phyloP scores from a whole-genome alignment of 2,329 filamentous ascomycete species.

The Fusarium penzigii region DNA sequence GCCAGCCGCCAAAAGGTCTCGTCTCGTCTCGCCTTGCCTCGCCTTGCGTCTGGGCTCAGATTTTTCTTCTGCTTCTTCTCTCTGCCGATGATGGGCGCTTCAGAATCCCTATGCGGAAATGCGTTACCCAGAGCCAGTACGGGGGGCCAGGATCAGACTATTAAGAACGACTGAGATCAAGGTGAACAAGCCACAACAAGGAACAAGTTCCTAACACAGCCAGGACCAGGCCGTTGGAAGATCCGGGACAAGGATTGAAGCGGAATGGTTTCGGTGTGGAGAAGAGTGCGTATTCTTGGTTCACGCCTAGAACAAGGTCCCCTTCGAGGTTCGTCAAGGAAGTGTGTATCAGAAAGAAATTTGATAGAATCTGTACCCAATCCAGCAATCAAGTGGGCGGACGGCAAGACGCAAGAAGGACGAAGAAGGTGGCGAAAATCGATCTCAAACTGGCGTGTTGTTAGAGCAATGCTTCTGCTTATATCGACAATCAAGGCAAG shows the following conservation, averaged over 20 bases:
- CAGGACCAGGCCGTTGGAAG: constrained; percentile 19
- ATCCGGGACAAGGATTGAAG: constrained; percentile 21
- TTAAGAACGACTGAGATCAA: background rate
- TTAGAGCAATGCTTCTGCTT: too few species aligned
- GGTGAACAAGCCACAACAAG: constrained; percentile 7
- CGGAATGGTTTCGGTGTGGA: constrained; percentile 39
- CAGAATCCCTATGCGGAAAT: too few species aligned
- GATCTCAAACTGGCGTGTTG: too few species aligned
- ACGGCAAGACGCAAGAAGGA: too few species aligned
- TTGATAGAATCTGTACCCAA: constrained; percentile 27
- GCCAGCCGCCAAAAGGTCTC: constrained; percentile 25
- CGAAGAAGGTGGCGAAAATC: too few species aligned
- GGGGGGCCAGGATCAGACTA: constrained; percentile 15
- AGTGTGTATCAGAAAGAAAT: constrained; percentile 47
- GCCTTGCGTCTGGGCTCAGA: background rate
- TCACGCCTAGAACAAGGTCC: constrained; percentile 34
- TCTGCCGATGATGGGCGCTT: too few species aligned
- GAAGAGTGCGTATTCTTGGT: constrained; percentile 40
- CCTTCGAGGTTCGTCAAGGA: constrained; percentile 18
- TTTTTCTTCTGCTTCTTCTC: too few species aligned
- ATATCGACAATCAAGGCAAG: too few species aligned
- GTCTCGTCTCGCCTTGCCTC: constrained; percentile 15
- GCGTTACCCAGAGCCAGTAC: too few species aligned
- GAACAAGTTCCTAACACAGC: constrained; percentile 11
- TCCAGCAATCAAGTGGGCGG: too few species aligned